phyloP scores from a whole-genome alignment of 768 basidiomycete genomes.

The Kwoniella sp. region DNA sequence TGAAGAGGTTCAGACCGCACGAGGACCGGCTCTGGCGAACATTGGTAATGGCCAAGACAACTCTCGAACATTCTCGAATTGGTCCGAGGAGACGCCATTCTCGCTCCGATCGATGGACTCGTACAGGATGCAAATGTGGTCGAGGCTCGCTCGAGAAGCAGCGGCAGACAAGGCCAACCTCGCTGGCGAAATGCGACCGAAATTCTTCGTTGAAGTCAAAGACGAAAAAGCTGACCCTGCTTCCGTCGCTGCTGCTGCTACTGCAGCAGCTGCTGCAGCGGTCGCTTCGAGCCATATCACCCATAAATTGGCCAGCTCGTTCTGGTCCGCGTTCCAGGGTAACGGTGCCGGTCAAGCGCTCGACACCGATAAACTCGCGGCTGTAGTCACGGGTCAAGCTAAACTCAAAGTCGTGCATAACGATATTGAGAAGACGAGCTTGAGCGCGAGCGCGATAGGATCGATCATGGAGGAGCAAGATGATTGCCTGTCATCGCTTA shows the following conservation, averaged over 20 bases:
- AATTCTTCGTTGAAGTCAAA: slow-evolving; percentile 47
- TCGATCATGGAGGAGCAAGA: slow-evolving; percentile 10
- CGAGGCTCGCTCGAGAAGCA: slow-evolving; percentile 78
- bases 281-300: slow-evolving; percentile 40
- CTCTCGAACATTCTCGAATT: slow-evolving; percentile 67
- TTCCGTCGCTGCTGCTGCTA: slow-evolving; percentile 15
- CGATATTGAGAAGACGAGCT: background rate
- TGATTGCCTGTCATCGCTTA: slow-evolving; percentile 16
- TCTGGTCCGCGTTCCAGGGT: slow-evolving; percentile 49
- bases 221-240: slow-evolving; percentile 17
- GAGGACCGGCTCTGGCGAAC: slow-evolving; percentile 42
- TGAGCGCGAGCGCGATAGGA: background rate
- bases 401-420: slow-evolving; percentile 31
- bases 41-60: slow-evolving; percentile 55
- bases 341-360: slow-evolving; percentile 20
- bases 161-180: slow-evolving; percentile 48
- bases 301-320: slow-evolving; percentile 44
- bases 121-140: slow-evolving; percentile 90
- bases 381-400: slow-evolving; percentile 49
- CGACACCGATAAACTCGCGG: slow-evolving; percentile 50
- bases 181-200: slow-evolving; percentile 46
- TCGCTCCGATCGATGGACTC: slow-evolving; percentile 84
- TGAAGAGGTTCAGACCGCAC: slow-evolving; percentile 30
- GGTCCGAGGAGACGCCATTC: slow-evolving; percentile 77
- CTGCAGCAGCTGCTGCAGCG: slow-evolving; percentile 16